These are phyloP conservation scores for Neocucurbitaria cava DNA, from an alignment of 2,329 filamentous ascomycete genomes.

Conservation along the genomic window DNA sequence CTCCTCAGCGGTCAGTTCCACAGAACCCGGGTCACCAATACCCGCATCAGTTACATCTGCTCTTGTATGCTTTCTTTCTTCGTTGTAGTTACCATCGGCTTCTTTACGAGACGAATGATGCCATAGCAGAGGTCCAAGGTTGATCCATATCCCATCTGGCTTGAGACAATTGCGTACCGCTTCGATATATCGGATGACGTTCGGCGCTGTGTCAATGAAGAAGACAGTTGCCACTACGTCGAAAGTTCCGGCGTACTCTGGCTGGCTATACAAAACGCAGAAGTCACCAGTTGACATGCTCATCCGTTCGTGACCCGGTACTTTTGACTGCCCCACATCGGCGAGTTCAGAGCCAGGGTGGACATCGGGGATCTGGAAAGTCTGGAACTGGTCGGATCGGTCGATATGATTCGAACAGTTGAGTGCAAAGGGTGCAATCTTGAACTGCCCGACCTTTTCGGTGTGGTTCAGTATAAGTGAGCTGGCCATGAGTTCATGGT, in stretches of 20 bases:
- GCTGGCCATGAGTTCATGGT: conserved; percentile 91
- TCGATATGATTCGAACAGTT: conserved; percentile 85
- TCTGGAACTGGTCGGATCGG: conserved; percentile 75
- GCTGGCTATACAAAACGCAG: conserved; percentile 78
- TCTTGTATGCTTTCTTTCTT: conserved; percentile 20
- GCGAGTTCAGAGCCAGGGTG: conserved; percentile 50
- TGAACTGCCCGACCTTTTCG: conserved; percentile 66
- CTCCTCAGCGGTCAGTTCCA: conserved; percentile 91
- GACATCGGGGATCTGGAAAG: conserved; percentile 80
- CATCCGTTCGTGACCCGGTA: conserved; percentile 70
- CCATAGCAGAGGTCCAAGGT: conserved; percentile 91
- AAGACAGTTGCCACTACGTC: conserved; percentile 90
- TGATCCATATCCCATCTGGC: conserved; percentile 82
- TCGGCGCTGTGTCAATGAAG: conserved; percentile 96
- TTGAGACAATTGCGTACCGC: conserved; percentile 80
- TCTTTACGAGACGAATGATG: conserved; percentile 79
- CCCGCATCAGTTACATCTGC: conserved; percentile 53
- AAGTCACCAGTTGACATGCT: conserved; percentile 95
- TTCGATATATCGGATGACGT: conserved; percentile 87
- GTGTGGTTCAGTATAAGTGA: conserved; percentile 76
- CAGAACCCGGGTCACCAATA: conserved; percentile 86
- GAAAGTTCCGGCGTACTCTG: conserved; percentile 68
- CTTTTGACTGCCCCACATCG: conserved; percentile 17
- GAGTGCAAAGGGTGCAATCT: conserved; percentile 84
- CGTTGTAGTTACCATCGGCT: neutral